These are phyloP conservation scores for Geotrichum histeridarum DNA, from an alignment of 1,139 yeast species.

Conservation along the genomic window DNA sequence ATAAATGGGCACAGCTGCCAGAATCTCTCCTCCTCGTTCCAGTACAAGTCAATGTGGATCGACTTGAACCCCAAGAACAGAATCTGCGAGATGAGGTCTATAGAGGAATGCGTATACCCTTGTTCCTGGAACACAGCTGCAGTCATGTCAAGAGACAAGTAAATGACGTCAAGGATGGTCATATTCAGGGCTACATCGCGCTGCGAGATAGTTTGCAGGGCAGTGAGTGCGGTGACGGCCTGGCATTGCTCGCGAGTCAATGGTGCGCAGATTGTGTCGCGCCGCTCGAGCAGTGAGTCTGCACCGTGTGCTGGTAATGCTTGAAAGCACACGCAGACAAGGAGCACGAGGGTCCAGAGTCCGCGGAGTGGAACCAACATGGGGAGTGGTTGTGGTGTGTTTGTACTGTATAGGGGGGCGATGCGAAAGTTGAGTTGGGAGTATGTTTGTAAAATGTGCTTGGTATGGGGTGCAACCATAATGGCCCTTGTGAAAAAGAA, in stretches of 20 bases:
- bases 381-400: no score
- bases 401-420: no score
- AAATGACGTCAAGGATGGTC: slow-evolving; percentile 54
- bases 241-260: slow-evolving; percentile 12
- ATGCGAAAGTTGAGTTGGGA: no score
- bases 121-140: slow-evolving; percentile 45
- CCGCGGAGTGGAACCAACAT: no score
- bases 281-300: not conserved
- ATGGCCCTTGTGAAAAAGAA: no score
- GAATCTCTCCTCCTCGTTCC: slow-evolving; percentile 47
- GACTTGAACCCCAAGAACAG: slow-evolving; percentile 51
- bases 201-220: slow-evolving; percentile 38
- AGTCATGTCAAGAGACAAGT: slow-evolving; percentile 53
- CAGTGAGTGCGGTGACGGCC: slow-evolving; percentile 15
- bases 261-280: slow-evolving; percentile 14
- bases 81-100: slow-evolving; percentile 35
- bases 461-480: no score
- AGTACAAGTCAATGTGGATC: slow-evolving; percentile 59
- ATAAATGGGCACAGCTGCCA: slow-evolving; percentile 68
- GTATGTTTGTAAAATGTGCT: no score
- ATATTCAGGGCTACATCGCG: slow-evolving; percentile 57
- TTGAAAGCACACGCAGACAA: no score
- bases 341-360: no score
- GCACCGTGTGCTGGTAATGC: no score
- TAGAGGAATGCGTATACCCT: slow-evolving; percentile 48